These are phyloP conservation scores for Irpex sp. DNA, from an alignment of 1,284 basidiomycete genomes.

Conservation along the genomic window DNA sequence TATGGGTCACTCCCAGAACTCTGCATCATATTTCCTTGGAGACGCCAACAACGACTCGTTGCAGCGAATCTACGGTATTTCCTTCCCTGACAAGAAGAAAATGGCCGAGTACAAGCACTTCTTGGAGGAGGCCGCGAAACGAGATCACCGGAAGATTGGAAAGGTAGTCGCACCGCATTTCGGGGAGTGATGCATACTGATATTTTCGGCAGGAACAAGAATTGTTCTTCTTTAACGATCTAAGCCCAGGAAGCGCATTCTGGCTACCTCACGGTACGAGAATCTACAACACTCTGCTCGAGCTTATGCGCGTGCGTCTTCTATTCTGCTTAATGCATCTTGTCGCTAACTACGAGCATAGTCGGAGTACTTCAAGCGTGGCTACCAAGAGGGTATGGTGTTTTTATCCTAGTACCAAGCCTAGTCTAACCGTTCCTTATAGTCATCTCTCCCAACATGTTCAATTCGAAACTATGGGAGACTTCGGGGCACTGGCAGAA, in stretches of 20 bases:
- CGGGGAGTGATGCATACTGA: background rate
- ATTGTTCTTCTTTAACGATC: conserved; percentile 97
- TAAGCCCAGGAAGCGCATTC: conserved; percentile 94
- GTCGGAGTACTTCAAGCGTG: conserved; percentile 83
- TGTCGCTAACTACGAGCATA: conserved; percentile 23
- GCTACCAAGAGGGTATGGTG: conserved; percentile 75
- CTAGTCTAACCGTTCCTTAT: conserved; percentile 1
- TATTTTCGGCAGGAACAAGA: conserved; percentile 75
- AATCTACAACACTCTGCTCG: conserved; percentile 94
- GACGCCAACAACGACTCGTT: conserved; percentile 93
- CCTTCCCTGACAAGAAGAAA: conserved; percentile 98
- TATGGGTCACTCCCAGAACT: conserved; percentile 59
- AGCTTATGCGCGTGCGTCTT: conserved; percentile 78
- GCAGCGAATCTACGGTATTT: conserved; percentile 97
- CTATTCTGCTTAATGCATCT: conserved; percentile 4
- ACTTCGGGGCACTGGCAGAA: conserved; percentile 99
- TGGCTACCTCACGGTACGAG: conserved; percentile 96
- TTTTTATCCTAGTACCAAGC: background rate
- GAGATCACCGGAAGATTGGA: conserved; percentile 96
- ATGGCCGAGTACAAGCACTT: conserved; percentile 95
- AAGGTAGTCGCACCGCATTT: conserved; percentile 43
- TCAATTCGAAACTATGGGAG: conserved; percentile 95
- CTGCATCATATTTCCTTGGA: conserved; percentile 97
- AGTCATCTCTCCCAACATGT: conserved; percentile 99
- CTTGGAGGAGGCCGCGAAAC: conserved; percentile 94